A percentile compares a stretch with the other conserved stretches of the same genome.
phyloP scores from a whole-genome alignment of 2,329 filamentous ascomycete genomes.

The Cladosporium oxysporum region DNA sequence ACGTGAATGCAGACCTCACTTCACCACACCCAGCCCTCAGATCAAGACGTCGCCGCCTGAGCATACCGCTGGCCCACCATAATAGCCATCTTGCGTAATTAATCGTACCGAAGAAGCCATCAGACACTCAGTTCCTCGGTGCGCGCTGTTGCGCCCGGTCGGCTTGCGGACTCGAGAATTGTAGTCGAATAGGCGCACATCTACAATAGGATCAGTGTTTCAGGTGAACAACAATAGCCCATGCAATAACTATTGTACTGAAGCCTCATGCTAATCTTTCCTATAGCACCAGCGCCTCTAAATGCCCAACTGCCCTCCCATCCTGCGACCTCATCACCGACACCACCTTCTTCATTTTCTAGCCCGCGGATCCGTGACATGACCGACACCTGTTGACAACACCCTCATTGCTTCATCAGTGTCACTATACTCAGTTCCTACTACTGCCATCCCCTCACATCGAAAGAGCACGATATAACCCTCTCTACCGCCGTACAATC shows the following conservation, averaged over 20 bases:
- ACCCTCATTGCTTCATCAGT: background rate
- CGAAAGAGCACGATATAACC: constrained; percentile 2
- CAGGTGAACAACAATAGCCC: constrained; percentile 17
- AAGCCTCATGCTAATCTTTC: constrained; percentile 1
- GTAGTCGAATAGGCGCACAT: constrained; percentile 4
- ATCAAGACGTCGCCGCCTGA: background rate
- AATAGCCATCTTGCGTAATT: background rate
- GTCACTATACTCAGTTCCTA: background rate
- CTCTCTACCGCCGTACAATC: background rate
- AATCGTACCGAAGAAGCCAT: background rate
- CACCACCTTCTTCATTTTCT: background rate
- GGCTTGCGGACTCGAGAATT: constrained; percentile 13
- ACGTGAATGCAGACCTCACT: constrained; percentile 16
- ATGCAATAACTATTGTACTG: constrained; percentile 12
- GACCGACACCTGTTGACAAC: background rate
- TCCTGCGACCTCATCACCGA: background rate
- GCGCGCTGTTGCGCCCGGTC: constrained; percentile 15
- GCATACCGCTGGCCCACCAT: background rate
- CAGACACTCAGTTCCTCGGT: background rate
- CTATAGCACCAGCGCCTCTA: background rate
- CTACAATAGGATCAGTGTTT: constrained; percentile 13
- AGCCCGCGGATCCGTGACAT: constrained; percentile 3
- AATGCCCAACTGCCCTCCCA: constrained; percentile 3
- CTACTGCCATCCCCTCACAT: background rate
- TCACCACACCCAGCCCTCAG: constrained; percentile 8